Evolutionary conservation across 768 basidiomycete species (phyloP).

Genomic region (Imleria badia): DNA sequence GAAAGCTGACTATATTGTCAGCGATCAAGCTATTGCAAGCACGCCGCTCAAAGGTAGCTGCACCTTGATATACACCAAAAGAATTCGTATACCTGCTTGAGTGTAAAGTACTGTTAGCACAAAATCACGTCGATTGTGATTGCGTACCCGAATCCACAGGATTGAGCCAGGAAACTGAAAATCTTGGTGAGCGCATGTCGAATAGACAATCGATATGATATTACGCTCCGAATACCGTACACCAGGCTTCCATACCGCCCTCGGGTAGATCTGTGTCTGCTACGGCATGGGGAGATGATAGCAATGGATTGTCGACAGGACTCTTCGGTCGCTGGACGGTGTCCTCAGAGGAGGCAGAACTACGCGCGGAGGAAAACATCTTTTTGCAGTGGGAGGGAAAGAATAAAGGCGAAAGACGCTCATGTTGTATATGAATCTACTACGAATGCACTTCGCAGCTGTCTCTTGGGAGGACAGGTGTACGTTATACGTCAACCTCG

Average conservation of each 20-base stretch:
- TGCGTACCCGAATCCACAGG: conserved; percentile 28
- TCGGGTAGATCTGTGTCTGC: conserved; percentile 9
- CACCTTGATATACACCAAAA: conserved; percentile 32
- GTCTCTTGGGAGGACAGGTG: too few species aligned
- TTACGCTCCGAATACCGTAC: conserved; percentile 28
- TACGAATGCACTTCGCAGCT: neutral
- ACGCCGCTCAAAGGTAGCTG: neutral
- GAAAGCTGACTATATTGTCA: conserved; percentile 11
- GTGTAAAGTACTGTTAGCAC: neutral
- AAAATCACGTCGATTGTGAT: fast-evolving
- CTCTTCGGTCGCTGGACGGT: neutral
- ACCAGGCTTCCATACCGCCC: conserved; percentile 24
- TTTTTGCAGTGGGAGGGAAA: neutral
- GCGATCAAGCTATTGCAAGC: neutral
- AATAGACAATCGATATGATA: neutral
- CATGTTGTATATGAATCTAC: neutral
- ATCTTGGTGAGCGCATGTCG: neutral
- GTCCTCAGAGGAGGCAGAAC: neutral
- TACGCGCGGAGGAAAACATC: neutral
- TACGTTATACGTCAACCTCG: neutral
- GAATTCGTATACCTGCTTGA: conserved; percentile 15
- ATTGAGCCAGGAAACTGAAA: conserved; percentile 24
- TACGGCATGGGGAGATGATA: neutral
- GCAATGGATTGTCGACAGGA: neutral
- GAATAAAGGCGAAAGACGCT: neutral